phyloP scores from a whole-genome alignment of 768 basidiomycete genomes.

The Kwoniella bestiolae region DNA sequence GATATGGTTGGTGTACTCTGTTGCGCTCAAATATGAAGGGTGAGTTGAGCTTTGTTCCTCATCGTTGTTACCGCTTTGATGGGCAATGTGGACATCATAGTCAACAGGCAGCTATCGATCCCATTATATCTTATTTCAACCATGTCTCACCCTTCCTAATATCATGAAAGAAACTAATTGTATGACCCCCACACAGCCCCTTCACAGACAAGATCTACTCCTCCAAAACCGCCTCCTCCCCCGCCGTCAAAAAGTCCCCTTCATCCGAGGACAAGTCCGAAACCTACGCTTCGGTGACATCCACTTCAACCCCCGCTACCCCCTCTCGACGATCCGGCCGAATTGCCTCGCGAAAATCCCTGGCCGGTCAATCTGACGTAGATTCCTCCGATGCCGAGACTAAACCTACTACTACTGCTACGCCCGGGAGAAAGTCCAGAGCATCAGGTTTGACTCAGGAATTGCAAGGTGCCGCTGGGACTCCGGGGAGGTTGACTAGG shows the following conservation, averaged over 20 bases:
- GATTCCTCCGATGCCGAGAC: slow-evolving; percentile 25
- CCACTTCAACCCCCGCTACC: slow-evolving; percentile 20
- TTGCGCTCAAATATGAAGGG: slow-evolving; percentile 90
- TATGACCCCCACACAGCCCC: slow-evolving; percentile 48
- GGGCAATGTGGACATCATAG: background rate
- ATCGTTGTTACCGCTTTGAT: background rate
- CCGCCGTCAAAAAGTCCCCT: slow-evolving; percentile 8
- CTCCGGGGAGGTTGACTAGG: slow-evolving; percentile 47
- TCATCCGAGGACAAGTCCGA: slow-evolving; percentile 10
- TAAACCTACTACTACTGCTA: slow-evolving; percentile 7
- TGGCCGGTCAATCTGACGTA: slow-evolving; percentile 6
- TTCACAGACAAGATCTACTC: slow-evolving; percentile 62
- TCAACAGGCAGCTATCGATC: too few relatives aligned
- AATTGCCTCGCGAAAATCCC: slow-evolving; percentile 17
- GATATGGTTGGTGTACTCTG: slow-evolving; percentile 79
- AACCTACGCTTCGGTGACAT: slow-evolving; percentile 22
- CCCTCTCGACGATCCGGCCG: slow-evolving; percentile 22
- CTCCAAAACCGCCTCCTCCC: slow-evolving; percentile 36
- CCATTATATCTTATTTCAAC: too few relatives aligned
- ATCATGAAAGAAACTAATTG: background rate
- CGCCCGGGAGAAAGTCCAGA: slow-evolving; percentile 14
- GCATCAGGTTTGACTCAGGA: slow-evolving; percentile 16
- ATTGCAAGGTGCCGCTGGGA: slow-evolving; percentile 17
- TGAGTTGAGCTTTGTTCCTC: slow-evolving; percentile 58
- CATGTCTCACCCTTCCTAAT: background rate